phyloP scores from a whole-genome alignment of 1,284 basidiomycete species.

The Trichosporon sp. region DNA sequence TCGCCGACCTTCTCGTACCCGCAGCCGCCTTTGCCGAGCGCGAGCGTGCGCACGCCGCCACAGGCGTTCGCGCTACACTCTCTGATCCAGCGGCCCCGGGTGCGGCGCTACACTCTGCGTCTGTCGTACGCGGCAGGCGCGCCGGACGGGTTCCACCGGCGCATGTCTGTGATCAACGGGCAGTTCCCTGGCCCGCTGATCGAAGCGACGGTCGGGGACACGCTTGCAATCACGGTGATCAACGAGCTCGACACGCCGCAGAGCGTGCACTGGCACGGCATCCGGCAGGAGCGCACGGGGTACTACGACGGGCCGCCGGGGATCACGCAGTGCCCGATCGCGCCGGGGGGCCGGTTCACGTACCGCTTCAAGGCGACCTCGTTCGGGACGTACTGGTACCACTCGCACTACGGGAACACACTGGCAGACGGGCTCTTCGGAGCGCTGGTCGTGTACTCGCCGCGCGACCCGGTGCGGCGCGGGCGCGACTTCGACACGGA shows the following conservation, averaged over 20 bases:
- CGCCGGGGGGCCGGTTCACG: slow-evolving; percentile 53
- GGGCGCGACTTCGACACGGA: slow-evolving; percentile 30
- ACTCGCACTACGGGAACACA: slow-evolving; percentile 36
- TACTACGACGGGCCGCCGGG: slow-evolving; percentile 38
- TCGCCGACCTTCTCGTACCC: background rate
- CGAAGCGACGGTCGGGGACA: slow-evolving; percentile 37
- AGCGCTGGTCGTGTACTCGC: slow-evolving; percentile 31
- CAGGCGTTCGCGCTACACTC: background rate
- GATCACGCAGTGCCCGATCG: slow-evolving; percentile 55
- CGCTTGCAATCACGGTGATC: slow-evolving; percentile 29
- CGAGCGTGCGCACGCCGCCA: background rate
- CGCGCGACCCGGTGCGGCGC: slow-evolving; percentile 19
- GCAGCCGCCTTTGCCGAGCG: background rate
- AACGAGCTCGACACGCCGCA: slow-evolving; percentile 29
- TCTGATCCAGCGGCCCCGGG: background rate
- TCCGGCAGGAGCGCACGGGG: slow-evolving; percentile 28
- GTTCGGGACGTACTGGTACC: slow-evolving; percentile 37
- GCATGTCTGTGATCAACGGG: slow-evolving; percentile 17
- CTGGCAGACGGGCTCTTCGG: slow-evolving; percentile 32
- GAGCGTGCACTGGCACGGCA: slow-evolving; percentile 39
- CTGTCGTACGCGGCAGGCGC: slow-evolving; percentile 8
- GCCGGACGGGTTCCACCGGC: slow-evolving; percentile 17
- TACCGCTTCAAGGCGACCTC: slow-evolving; percentile 46
- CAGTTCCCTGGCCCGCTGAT: slow-evolving; percentile 30
- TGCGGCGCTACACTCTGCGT: slow-evolving; percentile 7